Evolutionary conservation across 208 protist genomes (phyloP), one percentile per base, ranked within the genome.

Genomic region (Balamuthia mandrillaris): DNA sequence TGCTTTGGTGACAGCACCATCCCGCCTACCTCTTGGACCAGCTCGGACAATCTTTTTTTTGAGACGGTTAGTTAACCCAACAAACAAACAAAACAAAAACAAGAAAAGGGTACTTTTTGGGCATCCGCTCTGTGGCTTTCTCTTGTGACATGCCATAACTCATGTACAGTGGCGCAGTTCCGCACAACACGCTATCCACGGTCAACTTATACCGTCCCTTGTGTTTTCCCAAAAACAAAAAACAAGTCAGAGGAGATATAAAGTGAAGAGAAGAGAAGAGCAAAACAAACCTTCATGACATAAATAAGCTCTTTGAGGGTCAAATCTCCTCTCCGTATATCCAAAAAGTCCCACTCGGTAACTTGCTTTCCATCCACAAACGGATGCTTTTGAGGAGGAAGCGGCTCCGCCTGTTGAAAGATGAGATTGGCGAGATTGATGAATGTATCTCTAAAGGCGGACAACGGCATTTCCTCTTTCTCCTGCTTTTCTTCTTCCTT

Each of bases 401-500:
- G 16, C 18, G 98, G 98, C 78, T 99, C 97, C 10, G 95, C 96
- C 72, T 98, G 98, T 66, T 92, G 91, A 44, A 98, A 85, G 85
- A 99, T 95, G 3, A 97, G 97, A 1, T 99, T 92, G 16, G 97
- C 98, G 21, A 99, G 93, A 89, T 99, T 99, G 18, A 98, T 92
- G 91, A 99, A 99, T 33, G 91, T 90, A 86, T 97, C 98, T 81
- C 96, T 97, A 33, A 89, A 87, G 33, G 39, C 3, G n/a, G 21
- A 74, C 85, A 56, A 24, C 18, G 49, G 18, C 49, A 18, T 56
- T 24, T 18, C 49, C 18, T 56, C n/a, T 56, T 56, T 18, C 18
- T 56, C 18, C n/a, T 56, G 49, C n/a, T 18, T 56, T 18, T 56
- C 18, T 56, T 18, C n/a, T 18, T 56, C 18, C n/a, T 18, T 56